phyloP scores from a whole-genome alignment of 176 grass and related monocot genomes.

The Cocos nucifera region DNA sequence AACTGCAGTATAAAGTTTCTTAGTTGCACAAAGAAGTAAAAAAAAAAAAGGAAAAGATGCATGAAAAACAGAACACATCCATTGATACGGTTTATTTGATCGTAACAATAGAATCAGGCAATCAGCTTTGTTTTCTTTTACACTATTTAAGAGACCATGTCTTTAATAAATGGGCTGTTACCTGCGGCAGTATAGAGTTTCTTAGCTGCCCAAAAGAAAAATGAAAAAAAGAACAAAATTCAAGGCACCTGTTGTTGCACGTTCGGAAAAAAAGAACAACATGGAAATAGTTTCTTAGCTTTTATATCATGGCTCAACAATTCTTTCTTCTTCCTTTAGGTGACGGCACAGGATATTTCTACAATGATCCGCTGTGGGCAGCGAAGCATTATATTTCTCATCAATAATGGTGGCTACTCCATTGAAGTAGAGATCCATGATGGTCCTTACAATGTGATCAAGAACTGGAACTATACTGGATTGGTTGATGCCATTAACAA shows the following conservation, averaged over 20 bases:
- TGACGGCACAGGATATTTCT: slow-evolving; percentile 10
- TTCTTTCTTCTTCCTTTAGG: neutral
- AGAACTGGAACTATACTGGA: slow-evolving; percentile 20
- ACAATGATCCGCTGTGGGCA: slow-evolving; percentile 12
- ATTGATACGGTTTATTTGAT: too few species aligned
- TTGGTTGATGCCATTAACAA: slow-evolving; percentile 11
- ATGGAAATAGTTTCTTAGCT: neutral
- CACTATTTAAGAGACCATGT: too few species aligned
- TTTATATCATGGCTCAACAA: neutral
- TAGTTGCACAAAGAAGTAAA: too few species aligned
- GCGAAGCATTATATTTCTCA: slow-evolving; percentile 12
- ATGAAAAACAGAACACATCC: too few species aligned
- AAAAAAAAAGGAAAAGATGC: too few species aligned
- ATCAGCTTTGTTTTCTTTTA: too few species aligned
- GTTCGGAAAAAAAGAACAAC: neutral
- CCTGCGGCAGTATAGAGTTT: too few species aligned
- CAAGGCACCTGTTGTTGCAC: neutral
- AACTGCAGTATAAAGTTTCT: too few species aligned
- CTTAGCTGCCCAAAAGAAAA: too few species aligned
- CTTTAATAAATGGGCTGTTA: too few species aligned
- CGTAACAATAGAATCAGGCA: too few species aligned
- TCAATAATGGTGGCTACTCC: slow-evolving; percentile 12
- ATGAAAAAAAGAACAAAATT: too few species aligned
- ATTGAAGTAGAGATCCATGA: slow-evolving; percentile 19
- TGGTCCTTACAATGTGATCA: slow-evolving; percentile 15